These are phyloP conservation scores for Aristolochia californica DNA, from an alignment of 164 flowering plant genomes.

Conservation along the genomic window DNA sequence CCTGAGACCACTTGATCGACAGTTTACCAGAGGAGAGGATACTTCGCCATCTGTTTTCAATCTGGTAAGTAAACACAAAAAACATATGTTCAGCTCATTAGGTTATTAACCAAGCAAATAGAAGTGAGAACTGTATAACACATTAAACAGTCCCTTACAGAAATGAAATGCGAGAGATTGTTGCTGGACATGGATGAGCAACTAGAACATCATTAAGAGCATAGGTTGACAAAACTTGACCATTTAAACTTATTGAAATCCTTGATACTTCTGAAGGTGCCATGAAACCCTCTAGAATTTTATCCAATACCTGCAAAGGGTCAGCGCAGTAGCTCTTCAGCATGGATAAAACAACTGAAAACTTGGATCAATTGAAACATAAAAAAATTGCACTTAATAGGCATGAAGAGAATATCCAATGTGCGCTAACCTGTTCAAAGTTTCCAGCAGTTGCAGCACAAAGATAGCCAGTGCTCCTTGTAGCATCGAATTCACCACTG, in stretches of 20 bases:
- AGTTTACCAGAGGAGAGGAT: constrained; percentile 33
- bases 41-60: constrained; percentile 27
- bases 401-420: background rate
- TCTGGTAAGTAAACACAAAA: constrained; percentile 29
- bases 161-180: constrained; percentile 81
- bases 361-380: background rate
- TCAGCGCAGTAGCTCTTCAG: background rate
- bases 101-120: background rate
- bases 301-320: constrained; percentile 49
- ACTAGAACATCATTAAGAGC: constrained; percentile 81
- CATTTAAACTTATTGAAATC: constrained; percentile 44
- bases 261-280: constrained; percentile 53
- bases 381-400: background rate
- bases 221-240: constrained; percentile 31
- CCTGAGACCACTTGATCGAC: constrained; percentile 85
- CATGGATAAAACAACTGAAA: background rate
- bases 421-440: constrained; percentile 61
- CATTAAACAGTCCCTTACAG: constrained; percentile 26
- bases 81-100: background rate
- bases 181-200: constrained; percentile 86
- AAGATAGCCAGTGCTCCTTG: constrained; percentile 88
- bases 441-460: constrained; percentile 73
- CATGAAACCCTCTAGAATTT: constrained; percentile 35
- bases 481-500: constrained; percentile 68
- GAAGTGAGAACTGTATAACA: background rate